Evolutionary conservation across 169 alveolate genomes (phyloP), one percentile per base, ranked within the genome.

Genomic region (Plasmodium knowlesi): DNA sequence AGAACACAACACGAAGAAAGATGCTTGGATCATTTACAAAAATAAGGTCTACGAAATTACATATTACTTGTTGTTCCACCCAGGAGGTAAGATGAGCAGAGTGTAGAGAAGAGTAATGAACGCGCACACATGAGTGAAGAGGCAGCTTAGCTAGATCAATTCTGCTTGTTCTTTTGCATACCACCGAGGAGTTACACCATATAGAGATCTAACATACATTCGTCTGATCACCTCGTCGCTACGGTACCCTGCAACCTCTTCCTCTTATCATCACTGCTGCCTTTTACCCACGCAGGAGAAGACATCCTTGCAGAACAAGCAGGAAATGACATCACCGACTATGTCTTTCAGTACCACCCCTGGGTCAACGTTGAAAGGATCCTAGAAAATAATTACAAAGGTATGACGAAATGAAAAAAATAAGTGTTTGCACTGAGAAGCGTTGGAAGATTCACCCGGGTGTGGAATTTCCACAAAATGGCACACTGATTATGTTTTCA

Each of bases 21-120:
- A 96, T 54, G 95, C 97, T 28, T 97, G 98, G 98, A 74, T 93
- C 67, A 96, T 95, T 34, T 82, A 92, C 76, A 94, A 96, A 50
- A 97, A 97, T 50, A 89, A 90, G 37, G 97, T 97, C 16, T 97
- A 97, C 88, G 97, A 97, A 72, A n/a, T 97, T 37, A 97, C 98
- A 8, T 82, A 95, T 19, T 97, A 95, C 80, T 50, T 95, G 43
- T 53, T 93, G 72, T 39, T 28, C 41, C 98, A 97, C 57, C 98
- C 98, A 6, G 98, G 98, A 53, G 98, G 98, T 95, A 34, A 34
- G 84, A 72, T 61, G n/a, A 61, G 34, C 76, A 22, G 16, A 19
- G 76, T 19, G 37, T 34, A 61, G 34, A 61, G 12, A 61, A 61
- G 3, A 19, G 16, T 39, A 32, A 32, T 25, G 76, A 43, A 79